Percentiles rank a stretch among this genome's conserved stretches.
phyloP scores from a whole-genome alignment of 2,329 filamentous ascomycete genomes.

The Arthrobotrys sinensis region DNA sequence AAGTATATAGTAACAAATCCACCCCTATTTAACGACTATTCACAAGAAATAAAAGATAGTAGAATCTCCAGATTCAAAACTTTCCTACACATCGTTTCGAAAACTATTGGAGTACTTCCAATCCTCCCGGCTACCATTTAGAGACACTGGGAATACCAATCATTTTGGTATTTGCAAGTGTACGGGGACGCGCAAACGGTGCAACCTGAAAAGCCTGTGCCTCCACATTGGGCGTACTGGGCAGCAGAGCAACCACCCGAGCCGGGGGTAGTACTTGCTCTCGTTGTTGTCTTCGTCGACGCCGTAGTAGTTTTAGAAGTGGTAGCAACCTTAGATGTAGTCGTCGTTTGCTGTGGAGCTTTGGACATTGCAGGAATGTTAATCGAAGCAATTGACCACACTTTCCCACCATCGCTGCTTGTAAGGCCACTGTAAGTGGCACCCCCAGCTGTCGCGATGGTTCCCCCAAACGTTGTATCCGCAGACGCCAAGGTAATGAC shows the following conservation, averaged over 20 bases:
- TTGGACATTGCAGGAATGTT: slow-evolving; percentile 66
- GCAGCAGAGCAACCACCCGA: slow-evolving; percentile 56
- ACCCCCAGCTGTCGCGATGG: slow-evolving; percentile 64
- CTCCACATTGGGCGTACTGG: slow-evolving; percentile 67
- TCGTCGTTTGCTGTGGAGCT: slow-evolving; percentile 4
- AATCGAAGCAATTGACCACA: slow-evolving; percentile 67
- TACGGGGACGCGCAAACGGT: slow-evolving; percentile 65
- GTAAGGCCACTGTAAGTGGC: slow-evolving; percentile 66
- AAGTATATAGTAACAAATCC: too few species aligned
- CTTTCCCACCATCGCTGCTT: slow-evolving; percentile 66
- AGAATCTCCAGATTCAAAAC: too few species aligned
- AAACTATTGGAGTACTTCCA: too few species aligned
- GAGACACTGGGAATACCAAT: slow-evolving; percentile 67
- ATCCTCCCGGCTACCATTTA: too few species aligned
- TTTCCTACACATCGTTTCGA: too few species aligned
- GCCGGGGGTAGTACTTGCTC: slow-evolving; percentile 22
- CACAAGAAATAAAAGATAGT: too few species aligned
- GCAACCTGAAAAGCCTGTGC: slow-evolving; percentile 65
- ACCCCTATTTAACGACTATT: too few species aligned
- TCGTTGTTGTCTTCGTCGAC: slow-evolving; percentile 33
- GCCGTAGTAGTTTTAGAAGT: slow-evolving; percentile 14
- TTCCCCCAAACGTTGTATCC: slow-evolving; percentile 65
- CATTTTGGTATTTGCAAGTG: slow-evolving; percentile 66
- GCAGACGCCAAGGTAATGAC: slow-evolving; percentile 67
- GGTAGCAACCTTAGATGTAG: slow-evolving; percentile 6